Percentiles rank a stretch among this genome's conserved stretches.
These are phyloP conservation scores for Prosopis cineraria DNA, from an alignment of 306 rosid genomes.

Conservation along the genomic window DNA sequence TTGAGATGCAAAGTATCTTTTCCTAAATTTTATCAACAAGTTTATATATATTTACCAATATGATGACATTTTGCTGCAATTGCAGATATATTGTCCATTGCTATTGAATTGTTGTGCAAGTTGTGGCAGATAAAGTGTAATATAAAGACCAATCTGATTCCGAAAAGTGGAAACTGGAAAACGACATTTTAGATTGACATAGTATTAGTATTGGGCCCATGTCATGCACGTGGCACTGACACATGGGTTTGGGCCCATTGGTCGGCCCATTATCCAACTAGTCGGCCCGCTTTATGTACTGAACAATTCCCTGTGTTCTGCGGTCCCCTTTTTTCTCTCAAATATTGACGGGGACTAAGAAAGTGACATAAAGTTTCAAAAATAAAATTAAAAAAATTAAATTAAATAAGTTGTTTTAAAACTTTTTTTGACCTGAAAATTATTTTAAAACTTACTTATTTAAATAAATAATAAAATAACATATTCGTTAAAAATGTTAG, in stretches of 20 bases:
- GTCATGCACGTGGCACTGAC: not conserved
- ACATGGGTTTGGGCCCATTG: not conserved
- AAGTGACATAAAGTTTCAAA: not conserved
- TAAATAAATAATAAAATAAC: no score
- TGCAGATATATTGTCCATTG: not conserved
- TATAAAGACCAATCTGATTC: not conserved
- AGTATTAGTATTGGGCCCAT: not conserved
- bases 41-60: no score
- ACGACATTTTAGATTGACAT: not conserved
- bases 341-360: not conserved
- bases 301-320: not conserved
- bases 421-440: no score
- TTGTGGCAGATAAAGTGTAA: not conserved
- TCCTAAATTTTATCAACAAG: no score
- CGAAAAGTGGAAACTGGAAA: not conserved
- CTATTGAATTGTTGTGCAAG: not conserved
- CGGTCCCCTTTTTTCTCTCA: not conserved
- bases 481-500: no score
- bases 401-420: no score
- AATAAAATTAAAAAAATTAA: not conserved
- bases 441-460: no score
- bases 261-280: conserved; percentile 1
- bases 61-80: not conserved
- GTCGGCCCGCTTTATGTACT: not conserved
- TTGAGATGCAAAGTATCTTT: no score